Evolutionary conservation across 805 yeast genomes (phyloP).

Genomic region (Ogataea polymorpha): DNA sequence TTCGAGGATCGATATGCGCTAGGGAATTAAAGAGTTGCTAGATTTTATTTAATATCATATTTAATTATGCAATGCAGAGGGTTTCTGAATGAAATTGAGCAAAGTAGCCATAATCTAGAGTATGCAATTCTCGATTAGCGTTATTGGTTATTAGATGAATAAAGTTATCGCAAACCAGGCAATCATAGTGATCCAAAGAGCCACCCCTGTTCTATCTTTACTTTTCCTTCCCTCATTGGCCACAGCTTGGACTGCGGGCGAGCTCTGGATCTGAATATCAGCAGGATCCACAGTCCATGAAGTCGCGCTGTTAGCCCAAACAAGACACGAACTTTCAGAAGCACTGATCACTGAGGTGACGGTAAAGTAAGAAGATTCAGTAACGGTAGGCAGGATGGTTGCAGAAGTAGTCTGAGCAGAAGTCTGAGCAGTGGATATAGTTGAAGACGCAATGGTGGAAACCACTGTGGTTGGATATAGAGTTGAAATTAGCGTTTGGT

Average conservation of each 20-base stretch:
- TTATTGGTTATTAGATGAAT: not conserved
- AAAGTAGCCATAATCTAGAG: too few species aligned
- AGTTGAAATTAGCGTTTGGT: conserved; percentile 13
- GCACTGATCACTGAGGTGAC: conserved; percentile 4
- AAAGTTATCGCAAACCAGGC: conserved; percentile 1
- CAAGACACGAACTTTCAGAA: conserved; percentile 4
- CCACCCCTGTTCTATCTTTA: not conserved
- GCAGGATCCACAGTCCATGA: not conserved
- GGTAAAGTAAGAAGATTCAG: conserved; percentile 2
- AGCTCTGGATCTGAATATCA: not conserved
- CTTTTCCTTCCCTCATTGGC: conserved; percentile 1
- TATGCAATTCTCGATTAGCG: too few species aligned
- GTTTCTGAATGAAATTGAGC: too few species aligned
- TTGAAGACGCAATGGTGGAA: not conserved
- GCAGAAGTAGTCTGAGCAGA: conserved; percentile 5
- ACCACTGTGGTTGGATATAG: conserved; percentile 11
- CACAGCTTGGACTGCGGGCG: not conserved
- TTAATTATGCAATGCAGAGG: too few species aligned
- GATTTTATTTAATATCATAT: too few species aligned
- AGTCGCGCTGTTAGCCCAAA: conserved; percentile 4
- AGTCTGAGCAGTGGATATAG: conserved; percentile 1
- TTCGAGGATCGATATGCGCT: not conserved
- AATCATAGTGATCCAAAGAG: not conserved
- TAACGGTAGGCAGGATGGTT: not conserved
- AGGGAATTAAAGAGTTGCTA: too few species aligned